phyloP scores from a whole-genome alignment of 2,329 filamentous ascomycete genomes.

The Cladobotryum protrusum region DNA sequence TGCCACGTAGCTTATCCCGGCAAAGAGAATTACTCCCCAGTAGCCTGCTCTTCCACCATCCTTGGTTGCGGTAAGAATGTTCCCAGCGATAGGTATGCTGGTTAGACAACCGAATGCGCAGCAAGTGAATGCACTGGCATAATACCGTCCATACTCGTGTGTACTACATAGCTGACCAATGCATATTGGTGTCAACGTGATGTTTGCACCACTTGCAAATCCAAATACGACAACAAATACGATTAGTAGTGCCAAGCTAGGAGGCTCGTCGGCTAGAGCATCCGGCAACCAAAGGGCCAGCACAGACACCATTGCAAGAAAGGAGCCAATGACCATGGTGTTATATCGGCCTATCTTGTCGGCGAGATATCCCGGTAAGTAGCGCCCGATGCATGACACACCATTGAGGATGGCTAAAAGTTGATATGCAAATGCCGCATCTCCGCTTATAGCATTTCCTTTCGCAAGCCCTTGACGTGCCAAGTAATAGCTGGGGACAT shows the following conservation, averaged over 20 bases:
- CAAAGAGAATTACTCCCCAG: background rate
- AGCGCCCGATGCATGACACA: conserved; percentile 69
- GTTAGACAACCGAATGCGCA: no score
- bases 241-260: conserved; percentile 52
- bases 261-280: conserved; percentile 20
- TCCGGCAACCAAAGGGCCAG: conserved; percentile 67
- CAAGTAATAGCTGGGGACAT: conserved; percentile 66
- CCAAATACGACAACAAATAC: conserved; percentile 69
- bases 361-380: conserved; percentile 67
- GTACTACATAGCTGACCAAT: conserved; percentile 74
- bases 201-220: conserved; percentile 72
- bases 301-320: conserved; percentile 46
- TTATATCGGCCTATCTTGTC: conserved; percentile 79
- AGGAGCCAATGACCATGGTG: conserved; percentile 63
- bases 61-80: conserved; percentile 16
- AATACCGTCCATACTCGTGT: conserved; percentile 68
- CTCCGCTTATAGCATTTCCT: conserved; percentile 14
- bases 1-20: background rate
- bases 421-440: conserved; percentile 44
- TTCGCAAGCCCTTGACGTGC: conserved; percentile 15
- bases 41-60: conserved; percentile 7
- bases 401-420: conserved; percentile 77
- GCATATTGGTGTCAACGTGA: conserved; percentile 72
- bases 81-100: conserved; percentile 43
- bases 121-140: conserved; percentile 65